phyloP scores from a whole-genome alignment of 2,329 filamentous ascomycete genomes.

The Tolypocladium inflatum region DNA sequence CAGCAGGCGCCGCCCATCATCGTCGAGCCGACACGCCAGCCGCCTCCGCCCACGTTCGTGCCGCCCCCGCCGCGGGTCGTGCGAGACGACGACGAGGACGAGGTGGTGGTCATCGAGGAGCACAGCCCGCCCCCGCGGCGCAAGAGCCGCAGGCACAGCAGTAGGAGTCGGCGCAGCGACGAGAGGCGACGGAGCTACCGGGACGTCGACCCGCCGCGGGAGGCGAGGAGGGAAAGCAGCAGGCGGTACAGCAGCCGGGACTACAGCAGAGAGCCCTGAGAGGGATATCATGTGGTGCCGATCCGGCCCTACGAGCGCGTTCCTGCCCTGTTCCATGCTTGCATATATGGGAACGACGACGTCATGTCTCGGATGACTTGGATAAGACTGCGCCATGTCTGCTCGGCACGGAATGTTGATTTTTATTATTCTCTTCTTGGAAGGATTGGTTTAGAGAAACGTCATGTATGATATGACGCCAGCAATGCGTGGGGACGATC shows the following conservation, averaged over 20 bases:
- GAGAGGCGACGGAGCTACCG: not conserved
- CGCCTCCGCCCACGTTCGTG: conserved; percentile 13
- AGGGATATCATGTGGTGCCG: not conserved
- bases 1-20: conserved; percentile 10
- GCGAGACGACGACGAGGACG: conserved; percentile 22
- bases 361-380: not conserved
- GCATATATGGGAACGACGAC: not conserved
- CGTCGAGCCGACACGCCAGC: conserved; percentile 16
- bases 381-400: not conserved
- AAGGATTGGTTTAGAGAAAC: not conserved
- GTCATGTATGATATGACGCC: not conserved
- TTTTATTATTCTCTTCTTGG: not conserved
- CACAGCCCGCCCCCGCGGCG: conserved; percentile 10
- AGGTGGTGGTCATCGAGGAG: conserved; percentile 28
- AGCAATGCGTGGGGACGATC: not conserved
- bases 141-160: conserved; percentile 11
- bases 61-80: conserved; percentile 17
- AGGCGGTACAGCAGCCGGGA: conserved; percentile 7
- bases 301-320: not conserved
- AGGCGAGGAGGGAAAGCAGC: conserved; percentile 7
- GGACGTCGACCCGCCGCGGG: not conserved
- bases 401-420: not conserved
- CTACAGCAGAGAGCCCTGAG: conserved; percentile 2
- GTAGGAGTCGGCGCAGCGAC: conserved; percentile 3
- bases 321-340: too few species aligned